A percentile compares a stretch with the other conserved stretches of the same genome.
phyloP scores from a whole-genome alignment of 2,329 filamentous ascomycete species.

The Fusarium sp. region DNA sequence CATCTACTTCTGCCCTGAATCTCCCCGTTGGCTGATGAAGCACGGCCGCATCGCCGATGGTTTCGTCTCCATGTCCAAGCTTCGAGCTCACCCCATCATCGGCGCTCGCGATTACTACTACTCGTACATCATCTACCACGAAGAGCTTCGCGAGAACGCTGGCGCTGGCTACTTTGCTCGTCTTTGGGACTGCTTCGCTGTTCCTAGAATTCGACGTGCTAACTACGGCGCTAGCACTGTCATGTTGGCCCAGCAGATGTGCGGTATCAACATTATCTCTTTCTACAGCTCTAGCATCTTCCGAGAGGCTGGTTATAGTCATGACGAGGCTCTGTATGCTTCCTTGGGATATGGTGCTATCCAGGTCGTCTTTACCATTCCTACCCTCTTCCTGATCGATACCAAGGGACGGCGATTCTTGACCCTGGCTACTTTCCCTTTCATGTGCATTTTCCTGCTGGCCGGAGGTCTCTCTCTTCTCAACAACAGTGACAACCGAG shows the following conservation, averaged over 20 bases:
- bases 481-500: not conserved
- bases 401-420: conserved; percentile 19
- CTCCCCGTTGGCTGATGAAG: conserved; percentile 72
- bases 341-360: conserved; percentile 21
- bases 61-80: conserved; percentile 61
- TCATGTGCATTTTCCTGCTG: conserved; percentile 18
- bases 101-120: conserved; percentile 70
- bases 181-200: conserved; percentile 70
- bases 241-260: conserved; percentile 82
- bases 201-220: conserved; percentile 74
- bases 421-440: conserved; percentile 12
- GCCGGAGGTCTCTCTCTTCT: conserved; percentile 4
- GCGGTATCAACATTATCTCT: conserved; percentile 64
- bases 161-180: conserved; percentile 56
- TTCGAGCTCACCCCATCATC: conserved; percentile 64
- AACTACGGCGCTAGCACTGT: conserved; percentile 80
- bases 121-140: conserved; percentile 54
- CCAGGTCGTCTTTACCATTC: conserved; percentile 21
- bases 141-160: conserved; percentile 51
- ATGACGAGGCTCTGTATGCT: conserved; percentile 10
- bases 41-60: conserved; percentile 69
- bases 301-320: not conserved
- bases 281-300: conserved; percentile 29
- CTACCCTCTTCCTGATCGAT: conserved; percentile 24
- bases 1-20: conserved; percentile 72